A percentile compares a stretch with the other conserved stretches of the same genome.
Evolutionary conservation across 495 filamentous ascomycete species (phyloP).

Genomic region (Acidomyces sp.): DNA sequence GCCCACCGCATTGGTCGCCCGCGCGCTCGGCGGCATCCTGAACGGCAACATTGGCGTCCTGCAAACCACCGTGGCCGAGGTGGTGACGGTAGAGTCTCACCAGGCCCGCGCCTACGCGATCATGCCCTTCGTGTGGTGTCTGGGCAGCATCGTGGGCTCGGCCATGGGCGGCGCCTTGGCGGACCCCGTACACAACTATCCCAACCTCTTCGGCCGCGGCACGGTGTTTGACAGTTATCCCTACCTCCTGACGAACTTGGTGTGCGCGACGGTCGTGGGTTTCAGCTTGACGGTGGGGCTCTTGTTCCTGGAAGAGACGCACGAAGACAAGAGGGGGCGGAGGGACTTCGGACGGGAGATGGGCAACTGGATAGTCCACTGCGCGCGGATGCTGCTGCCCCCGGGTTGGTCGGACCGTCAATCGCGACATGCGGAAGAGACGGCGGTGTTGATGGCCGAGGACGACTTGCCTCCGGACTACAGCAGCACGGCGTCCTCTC

Average conservation of each 20-base stretch:
- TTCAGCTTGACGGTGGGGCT: constrained; percentile 71
- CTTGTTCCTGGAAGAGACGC: constrained; percentile 90
- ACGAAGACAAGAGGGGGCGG: constrained; percentile 64
- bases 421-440: constrained; percentile 30
- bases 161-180: constrained; percentile 82
- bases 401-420: constrained; percentile 18
- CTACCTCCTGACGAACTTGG: constrained; percentile 85
- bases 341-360: constrained; percentile 64
- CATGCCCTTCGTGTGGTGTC: constrained; percentile 96
- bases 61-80: constrained; percentile 85
- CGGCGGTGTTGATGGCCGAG: constrained; percentile 33
- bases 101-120: constrained; percentile 87
- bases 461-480: constrained; percentile 52
- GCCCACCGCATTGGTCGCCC: constrained; percentile 68
- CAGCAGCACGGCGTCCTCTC: constrained; percentile 46
- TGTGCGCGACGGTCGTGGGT: constrained; percentile 67
- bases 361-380: constrained; percentile 57
- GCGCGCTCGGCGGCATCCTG: constrained; percentile 77
- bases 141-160: constrained; percentile 84
- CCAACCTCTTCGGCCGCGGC: constrained; percentile 56
- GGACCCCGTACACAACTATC: constrained; percentile 70
- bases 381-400: constrained; percentile 25
- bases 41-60: constrained; percentile 96
- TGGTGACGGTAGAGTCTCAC: constrained; percentile 83
- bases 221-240: constrained; percentile 74